phyloP scores from a whole-genome alignment of 2,329 filamentous ascomycete genomes.

The Phaeosphaeriaceae sp. region DNA sequence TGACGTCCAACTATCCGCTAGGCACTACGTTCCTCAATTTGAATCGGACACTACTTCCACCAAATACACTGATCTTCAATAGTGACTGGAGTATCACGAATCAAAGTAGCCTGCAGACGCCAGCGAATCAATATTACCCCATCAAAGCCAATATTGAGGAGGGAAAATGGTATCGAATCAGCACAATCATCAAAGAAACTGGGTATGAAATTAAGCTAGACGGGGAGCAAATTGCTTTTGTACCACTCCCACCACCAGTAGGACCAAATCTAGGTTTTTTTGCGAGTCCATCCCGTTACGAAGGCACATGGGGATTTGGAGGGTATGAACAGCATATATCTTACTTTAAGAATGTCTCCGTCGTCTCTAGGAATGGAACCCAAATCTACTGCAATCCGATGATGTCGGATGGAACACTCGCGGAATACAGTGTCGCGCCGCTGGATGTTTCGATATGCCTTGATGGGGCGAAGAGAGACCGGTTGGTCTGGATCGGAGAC shows the following conservation, averaged over 20 bases:
- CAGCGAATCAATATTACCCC: slow-evolving; percentile 7
- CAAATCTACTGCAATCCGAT: not conserved
- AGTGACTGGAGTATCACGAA: slow-evolving; percentile 48
- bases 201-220: slow-evolving; percentile 40
- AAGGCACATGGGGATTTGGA: slow-evolving; percentile 49
- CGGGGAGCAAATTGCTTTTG: not conserved
- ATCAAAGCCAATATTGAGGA: slow-evolving; percentile 32
- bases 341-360: slow-evolving; percentile 45
- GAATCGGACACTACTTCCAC: slow-evolving; percentile 43
- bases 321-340: slow-evolving; percentile 50
- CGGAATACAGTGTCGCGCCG: slow-evolving; percentile 47
- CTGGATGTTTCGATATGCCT: slow-evolving; percentile 49
- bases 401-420: slow-evolving; percentile 28
- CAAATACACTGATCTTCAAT: slow-evolving; percentile 45
- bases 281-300: slow-evolving; percentile 8
- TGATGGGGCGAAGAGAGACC: slow-evolving; percentile 53
- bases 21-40: slow-evolving; percentile 41
- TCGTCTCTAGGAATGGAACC: slow-evolving; percentile 7
- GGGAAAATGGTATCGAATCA: slow-evolving; percentile 48
- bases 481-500: slow-evolving; percentile 53
- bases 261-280: not conserved
- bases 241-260: too few species aligned
- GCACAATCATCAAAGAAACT: slow-evolving; percentile 36
- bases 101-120: slow-evolving; percentile 37
- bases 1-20: slow-evolving; percentile 19